phyloP scores from a whole-genome alignment of 2,329 filamentous ascomycete genomes.

The Cladophialophora psammophila region DNA sequence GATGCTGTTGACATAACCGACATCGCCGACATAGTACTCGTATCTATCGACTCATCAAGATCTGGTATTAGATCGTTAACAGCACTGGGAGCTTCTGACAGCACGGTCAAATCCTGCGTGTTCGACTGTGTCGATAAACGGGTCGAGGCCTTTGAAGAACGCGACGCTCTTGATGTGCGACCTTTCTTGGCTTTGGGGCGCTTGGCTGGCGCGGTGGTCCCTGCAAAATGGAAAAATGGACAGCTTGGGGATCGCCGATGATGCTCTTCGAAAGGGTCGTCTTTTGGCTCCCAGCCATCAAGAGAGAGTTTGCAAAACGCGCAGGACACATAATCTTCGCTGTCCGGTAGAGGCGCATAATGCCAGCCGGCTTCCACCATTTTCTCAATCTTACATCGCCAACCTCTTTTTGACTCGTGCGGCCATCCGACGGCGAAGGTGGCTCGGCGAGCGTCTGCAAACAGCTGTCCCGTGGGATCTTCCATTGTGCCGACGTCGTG shows the following conservation, averaged over 20 bases:
- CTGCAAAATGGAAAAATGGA: constrained; percentile 78
- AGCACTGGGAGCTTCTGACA: constrained; percentile 47
- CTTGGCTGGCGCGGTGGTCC: constrained; percentile 61
- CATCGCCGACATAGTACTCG: constrained; percentile 51
- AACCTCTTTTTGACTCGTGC: constrained; percentile 84
- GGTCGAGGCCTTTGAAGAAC: constrained; percentile 69
- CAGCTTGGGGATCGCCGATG: constrained; percentile 79
- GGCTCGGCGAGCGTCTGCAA: constrained; percentile 77
- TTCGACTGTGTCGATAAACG: constrained; percentile 64
- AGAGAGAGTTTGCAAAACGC: constrained; percentile 88
- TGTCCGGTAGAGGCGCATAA: constrained; percentile 83
- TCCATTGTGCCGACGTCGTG: constrained; percentile 68
- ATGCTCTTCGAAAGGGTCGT: constrained; percentile 93
- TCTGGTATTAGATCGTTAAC: constrained; percentile 44
- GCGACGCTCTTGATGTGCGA: constrained; percentile 48
- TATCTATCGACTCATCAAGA: constrained; percentile 62
- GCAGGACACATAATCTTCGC: constrained; percentile 88
- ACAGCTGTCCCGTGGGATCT: constrained; percentile 74
- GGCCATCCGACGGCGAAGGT: constrained; percentile 91
- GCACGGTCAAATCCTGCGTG: constrained; percentile 48
- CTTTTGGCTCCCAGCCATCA: constrained; percentile 92
- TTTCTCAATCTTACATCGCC: constrained; percentile 90
- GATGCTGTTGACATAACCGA: constrained; percentile 51
- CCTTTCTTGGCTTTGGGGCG: constrained; percentile 63
- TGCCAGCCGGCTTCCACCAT: constrained; percentile 94